Evolutionary conservation across 1,284 basidiomycete genomes (phyloP), one percentile per base, ranked within the genome.

Genomic region (Meira nashicola): DNA sequence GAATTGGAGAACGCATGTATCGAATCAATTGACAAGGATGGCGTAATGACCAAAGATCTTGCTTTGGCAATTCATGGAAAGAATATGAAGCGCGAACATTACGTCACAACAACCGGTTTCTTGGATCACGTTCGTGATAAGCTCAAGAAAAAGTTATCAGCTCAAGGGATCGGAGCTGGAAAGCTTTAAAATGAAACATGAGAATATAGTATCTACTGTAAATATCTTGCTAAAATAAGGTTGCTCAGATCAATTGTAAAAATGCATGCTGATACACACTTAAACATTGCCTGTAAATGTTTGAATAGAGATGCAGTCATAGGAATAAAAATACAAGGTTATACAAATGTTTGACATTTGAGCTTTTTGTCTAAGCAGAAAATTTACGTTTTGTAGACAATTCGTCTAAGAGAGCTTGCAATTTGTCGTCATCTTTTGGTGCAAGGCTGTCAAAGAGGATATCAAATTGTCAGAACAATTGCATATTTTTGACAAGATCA

Each of bases 51-150:
- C 57, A 79, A 80, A 71, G 94, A 98, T 82, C 82, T 98, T 52
- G 94, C 94, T 23, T 83, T 97, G 38, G 88, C 92, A 12, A 96
- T 97, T 77, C 88, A 97, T 77, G 94, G 94, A 57, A 91, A 90
- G 84, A 80, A 62, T 53, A 75, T 77, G 74, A 72, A 70, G 65
- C 63, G 75, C 14, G 64, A 74, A 54, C 71, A 76, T 66, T 77
- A 77, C 58, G 73, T 77, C 12, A 39, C 39, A 48, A 77, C 75
- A 19, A 70, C 68, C 53, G 71, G 74, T 52, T 77, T 70, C 68
- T 63, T 77, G 14, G 74, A 76, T 62, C 66, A 71, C 50, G 71
- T 77, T 23, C 65, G 69, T 43, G 62, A 69, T 48, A 61, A 62
- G 14, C 67, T 76, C 38, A 65, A 66, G 54, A 38, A 63, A 23